phyloP scores from a whole-genome alignment of 2,329 filamentous ascomycete species.

The Xenoacremonium recifei region DNA sequence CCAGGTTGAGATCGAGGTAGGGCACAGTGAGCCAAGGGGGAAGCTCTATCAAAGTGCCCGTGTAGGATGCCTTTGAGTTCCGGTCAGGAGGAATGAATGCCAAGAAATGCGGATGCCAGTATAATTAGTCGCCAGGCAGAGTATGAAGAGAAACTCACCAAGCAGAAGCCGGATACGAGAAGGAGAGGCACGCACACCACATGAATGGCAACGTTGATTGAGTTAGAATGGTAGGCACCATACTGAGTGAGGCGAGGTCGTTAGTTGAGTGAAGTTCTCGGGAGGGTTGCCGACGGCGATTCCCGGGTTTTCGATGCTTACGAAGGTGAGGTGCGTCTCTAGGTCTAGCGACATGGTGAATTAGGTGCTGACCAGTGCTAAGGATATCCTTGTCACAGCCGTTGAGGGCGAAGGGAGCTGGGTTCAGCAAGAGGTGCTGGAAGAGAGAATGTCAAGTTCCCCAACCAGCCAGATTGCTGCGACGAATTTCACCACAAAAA shows the following conservation, averaged over 20 bases:
- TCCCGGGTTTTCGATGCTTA: constrained; percentile 49
- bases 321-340: constrained; percentile 79
- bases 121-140: not conserved
- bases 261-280: no score
- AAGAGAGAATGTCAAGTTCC: no score
- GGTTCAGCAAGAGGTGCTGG: no score
- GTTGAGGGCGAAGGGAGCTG: not conserved
- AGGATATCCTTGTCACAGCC: not conserved
- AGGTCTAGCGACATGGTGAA: constrained; percentile 67
- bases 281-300: no score
- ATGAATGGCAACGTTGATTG: constrained; percentile 75
- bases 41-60: constrained; percentile 60
- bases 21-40: constrained; percentile 67
- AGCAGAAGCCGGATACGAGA: constrained; percentile 66
- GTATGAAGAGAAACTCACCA: constrained; percentile 52
- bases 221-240: constrained; percentile 78
- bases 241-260: constrained; percentile 57
- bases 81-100: no score
- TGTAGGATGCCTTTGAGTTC: constrained; percentile 55
- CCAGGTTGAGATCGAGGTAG: constrained; percentile 64
- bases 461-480: no score
- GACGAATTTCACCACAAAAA: no score
- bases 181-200: constrained; percentile 77
- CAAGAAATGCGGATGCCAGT: constrained; percentile 1
- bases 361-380: no score